Evolutionary conservation across 306 rosid species (phyloP).

Genomic region (Mimosa pudica): DNA sequence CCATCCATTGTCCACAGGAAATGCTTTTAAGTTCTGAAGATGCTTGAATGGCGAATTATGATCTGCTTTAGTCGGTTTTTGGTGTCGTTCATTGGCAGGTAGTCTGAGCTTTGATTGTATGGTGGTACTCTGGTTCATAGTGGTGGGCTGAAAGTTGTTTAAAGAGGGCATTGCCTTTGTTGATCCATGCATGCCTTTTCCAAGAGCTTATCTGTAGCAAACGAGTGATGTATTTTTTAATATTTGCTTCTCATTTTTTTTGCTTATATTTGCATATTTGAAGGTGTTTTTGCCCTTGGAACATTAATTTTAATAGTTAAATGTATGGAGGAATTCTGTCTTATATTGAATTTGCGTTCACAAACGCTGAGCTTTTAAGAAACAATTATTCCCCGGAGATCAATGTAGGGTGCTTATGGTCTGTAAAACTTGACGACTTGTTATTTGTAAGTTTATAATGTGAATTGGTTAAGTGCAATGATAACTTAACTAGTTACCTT

Average conservation of each 20-base stretch:
- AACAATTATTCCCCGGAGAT: not conserved
- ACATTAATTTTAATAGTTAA: conserved; percentile 71
- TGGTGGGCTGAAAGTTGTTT: conserved; percentile 41
- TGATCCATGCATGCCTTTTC: conserved; percentile 54
- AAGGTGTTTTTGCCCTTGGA: conserved; percentile 47
- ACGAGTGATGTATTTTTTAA: conserved; percentile 65
- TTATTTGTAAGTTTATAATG: not conserved
- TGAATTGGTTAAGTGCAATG: not conserved
- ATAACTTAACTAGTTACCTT: not conserved
- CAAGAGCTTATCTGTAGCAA: conserved; percentile 68
- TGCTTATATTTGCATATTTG: conserved; percentile 41
- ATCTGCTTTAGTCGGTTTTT: conserved; percentile 72
- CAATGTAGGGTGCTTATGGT: not conserved
- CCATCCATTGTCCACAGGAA: conserved; percentile 98
- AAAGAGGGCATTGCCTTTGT: conserved; percentile 43
- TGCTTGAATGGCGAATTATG: conserved; percentile 69
- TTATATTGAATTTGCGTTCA: conserved; percentile 57
- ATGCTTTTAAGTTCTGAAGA: conserved; percentile 71
- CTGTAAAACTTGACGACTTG: not conserved
- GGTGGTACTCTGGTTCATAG: conserved; percentile 37
- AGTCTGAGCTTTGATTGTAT: conserved; percentile 40
- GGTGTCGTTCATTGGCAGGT: conserved; percentile 57
- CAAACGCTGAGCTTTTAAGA: conserved; percentile 26
- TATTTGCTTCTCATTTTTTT: conserved; percentile 26
- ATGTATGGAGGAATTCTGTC: conserved; percentile 58